A percentile compares a stretch with the other conserved stretches of the same genome.
Evolutionary conservation across 441 rosid species (phyloP).

Genomic region (Flueggea neowawraea): DNA sequence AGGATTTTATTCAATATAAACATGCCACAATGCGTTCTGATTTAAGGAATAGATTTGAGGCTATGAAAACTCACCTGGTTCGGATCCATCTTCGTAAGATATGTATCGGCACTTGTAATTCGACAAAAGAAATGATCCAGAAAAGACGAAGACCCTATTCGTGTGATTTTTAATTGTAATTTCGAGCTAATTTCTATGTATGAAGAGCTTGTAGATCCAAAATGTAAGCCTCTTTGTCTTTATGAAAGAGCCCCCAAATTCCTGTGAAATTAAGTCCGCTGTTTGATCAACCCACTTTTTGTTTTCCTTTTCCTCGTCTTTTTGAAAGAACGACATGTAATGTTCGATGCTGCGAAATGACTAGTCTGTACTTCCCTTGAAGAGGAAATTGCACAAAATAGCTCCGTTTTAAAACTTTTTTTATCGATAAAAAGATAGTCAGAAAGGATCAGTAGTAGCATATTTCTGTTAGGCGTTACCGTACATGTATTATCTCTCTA

Average conservation of each 20-base stretch:
- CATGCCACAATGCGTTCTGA: not conserved
- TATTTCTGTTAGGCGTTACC: too few relatives aligned
- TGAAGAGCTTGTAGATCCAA: not conserved
- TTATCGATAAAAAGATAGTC: too few relatives aligned
- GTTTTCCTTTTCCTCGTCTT: too few relatives aligned
- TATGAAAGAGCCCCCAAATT: conserved; percentile 6
- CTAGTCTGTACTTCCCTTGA: too few relatives aligned
- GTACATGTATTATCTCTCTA: too few relatives aligned
- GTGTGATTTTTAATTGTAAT: not conserved
- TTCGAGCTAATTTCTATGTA: not conserved
- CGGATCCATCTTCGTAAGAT: conserved; percentile 30
- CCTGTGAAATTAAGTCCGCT: not conserved
- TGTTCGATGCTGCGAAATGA: too few relatives aligned
- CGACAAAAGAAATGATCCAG: not conserved
- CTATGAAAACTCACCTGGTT: conserved; percentile 29
- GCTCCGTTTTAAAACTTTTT: too few relatives aligned
- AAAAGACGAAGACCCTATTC: not conserved
- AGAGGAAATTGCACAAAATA: too few relatives aligned
- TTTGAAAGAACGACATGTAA: too few relatives aligned
- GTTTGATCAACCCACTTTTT: too few relatives aligned
- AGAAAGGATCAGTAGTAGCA: too few relatives aligned
- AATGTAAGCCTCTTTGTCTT: not conserved
- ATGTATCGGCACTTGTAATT: not conserved
- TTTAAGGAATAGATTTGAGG: not conserved
- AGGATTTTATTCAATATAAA: not conserved